Conservation (phyloP, 345 rosid species). For the Populus simonii region DNA sequence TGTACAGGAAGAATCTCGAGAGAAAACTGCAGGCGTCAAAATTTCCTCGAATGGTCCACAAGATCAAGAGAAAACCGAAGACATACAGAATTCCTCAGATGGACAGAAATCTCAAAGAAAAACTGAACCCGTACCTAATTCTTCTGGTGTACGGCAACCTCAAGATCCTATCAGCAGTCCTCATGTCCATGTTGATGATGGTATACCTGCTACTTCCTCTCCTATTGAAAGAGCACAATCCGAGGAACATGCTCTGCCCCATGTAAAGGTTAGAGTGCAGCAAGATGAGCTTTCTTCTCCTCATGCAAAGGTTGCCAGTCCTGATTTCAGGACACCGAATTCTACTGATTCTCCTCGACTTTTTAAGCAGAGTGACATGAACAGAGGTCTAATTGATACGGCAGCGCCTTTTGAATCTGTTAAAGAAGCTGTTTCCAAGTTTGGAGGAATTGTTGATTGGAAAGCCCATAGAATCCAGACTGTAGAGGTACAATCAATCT, state of each 20-base stretch:
- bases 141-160: conserved; percentile 15
- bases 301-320: neutral
- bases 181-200: conserved; percentile 14
- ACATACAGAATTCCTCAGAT: neutral
- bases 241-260: conserved; percentile 36
- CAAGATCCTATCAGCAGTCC: conserved; percentile 16
- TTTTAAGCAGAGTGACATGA: conserved; percentile 21
- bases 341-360: neutral
- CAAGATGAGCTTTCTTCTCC: neutral
- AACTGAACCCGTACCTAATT: neutral
- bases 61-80: neutral
- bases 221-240: conserved; percentile 9
- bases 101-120: neutral
- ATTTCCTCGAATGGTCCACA: conserved; percentile 4
- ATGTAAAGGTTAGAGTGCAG: conserved; percentile 15
- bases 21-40: neutral
- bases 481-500: conserved; percentile 54
- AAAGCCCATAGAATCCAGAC: conserved; percentile 81
- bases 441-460: conserved; percentile 97
- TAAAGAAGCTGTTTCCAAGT: conserved; percentile 89
- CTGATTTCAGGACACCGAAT: neutral
- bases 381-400: conserved; percentile 69
- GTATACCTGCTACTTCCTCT: conserved; percentile 14
- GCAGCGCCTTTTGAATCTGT: conserved; percentile 90
- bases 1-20: neutral